phyloP scores from a whole-genome alignment of 345 rosid species.

The Psidium guajava region DNA sequence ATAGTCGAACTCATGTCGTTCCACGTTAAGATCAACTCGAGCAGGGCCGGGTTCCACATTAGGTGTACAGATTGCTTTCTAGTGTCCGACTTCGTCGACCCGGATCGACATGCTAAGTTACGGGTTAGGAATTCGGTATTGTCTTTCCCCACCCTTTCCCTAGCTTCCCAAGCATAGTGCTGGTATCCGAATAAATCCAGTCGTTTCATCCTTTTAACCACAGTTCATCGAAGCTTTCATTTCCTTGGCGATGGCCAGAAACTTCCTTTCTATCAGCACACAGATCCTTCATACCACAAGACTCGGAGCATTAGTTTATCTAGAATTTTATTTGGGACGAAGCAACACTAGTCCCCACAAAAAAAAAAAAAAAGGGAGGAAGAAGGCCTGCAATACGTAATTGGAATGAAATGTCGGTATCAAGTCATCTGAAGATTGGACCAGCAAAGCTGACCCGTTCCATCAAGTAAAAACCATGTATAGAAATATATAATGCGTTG shows the following conservation, averaged over 20 bases:
- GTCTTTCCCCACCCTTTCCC: neutral
- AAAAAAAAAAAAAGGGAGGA: no score
- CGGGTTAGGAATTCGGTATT: neutral
- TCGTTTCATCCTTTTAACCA: neutral
- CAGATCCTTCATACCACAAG: neutral
- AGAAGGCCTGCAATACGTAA: neutral
- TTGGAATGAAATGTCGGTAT: neutral
- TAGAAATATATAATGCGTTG: neutral
- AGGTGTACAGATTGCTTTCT: neutral
- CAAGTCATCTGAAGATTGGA: neutral
- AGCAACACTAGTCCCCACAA: neutral
- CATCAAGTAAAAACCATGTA: neutral
- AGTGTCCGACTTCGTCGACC: neutral
- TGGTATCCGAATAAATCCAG: neutral
- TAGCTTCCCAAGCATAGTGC: neutral
- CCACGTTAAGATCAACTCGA: no score
- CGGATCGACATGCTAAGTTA: neutral
- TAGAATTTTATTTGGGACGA: neutral
- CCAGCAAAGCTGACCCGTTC: neutral
- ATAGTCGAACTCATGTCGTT: neutral
- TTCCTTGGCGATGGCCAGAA: neutral
- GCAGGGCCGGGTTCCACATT: neutral
- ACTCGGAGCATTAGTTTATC: neutral
- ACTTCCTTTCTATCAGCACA: neutral
- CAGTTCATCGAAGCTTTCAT: neutral